Evolutionary conservation across 1,284 basidiomycete species (phyloP).

Genomic region (Ceratobasidium sp.): DNA sequence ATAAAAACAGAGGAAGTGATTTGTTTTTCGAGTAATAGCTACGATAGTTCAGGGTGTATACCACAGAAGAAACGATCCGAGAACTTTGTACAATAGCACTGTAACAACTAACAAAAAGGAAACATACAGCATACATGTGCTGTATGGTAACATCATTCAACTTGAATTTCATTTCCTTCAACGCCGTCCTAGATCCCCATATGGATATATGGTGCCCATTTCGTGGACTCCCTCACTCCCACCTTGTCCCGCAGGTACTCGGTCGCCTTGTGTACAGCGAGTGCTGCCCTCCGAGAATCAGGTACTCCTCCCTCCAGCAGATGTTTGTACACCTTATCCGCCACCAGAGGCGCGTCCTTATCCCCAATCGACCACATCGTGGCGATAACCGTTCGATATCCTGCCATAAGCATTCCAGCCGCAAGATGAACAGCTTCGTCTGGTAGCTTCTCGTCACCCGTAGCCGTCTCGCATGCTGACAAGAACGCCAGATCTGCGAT

Average conservation of each 20-base stretch:
- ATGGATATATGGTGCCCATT: not conserved
- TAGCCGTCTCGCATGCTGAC: constrained; percentile 18
- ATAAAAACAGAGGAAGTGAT: too few species aligned
- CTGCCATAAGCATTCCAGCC: constrained; percentile 1
- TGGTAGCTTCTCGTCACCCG: not conserved
- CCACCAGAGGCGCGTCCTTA: constrained; percentile 12
- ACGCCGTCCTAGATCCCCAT: not conserved
- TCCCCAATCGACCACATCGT: constrained; percentile 31
- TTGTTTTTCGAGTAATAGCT: too few species aligned
- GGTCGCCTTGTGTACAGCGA: not conserved
- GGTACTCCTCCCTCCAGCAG: not conserved
- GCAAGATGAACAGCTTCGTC: constrained; percentile 11
- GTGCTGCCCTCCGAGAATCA: not conserved
- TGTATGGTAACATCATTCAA: too few species aligned
- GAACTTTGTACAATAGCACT: too few species aligned
- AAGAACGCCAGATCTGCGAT: constrained; percentile 18
- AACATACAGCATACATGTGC: too few species aligned
- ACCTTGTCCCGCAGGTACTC: not conserved
- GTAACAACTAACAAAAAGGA: too few species aligned
- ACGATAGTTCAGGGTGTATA: too few species aligned
- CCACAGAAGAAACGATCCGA: too few species aligned
- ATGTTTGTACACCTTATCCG: constrained; percentile 24
- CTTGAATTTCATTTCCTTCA: too few species aligned
- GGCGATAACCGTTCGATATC: constrained; percentile 16
- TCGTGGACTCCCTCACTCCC: not conserved